phyloP scores from a whole-genome alignment of 257 asterid species.

The Marsdenia floribunda region DNA sequence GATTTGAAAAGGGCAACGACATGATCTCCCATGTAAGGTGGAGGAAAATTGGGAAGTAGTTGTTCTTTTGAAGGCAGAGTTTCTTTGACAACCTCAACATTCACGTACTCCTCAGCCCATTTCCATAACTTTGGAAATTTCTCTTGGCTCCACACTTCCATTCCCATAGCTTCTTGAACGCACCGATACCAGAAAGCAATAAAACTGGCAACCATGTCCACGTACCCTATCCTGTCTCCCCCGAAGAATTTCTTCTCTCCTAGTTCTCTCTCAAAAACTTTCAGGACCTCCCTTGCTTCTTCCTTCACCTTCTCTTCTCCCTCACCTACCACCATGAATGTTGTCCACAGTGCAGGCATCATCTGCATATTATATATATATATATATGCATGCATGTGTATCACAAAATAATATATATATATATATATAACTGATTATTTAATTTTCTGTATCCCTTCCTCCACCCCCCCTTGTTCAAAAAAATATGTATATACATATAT shows the following conservation, averaged over 20 bases:
- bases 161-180: constrained; percentile 23
- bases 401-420: no score
- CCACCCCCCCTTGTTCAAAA: no score
- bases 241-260: constrained; percentile 48
- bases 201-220: constrained; percentile 33
- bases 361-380: constrained; percentile 25
- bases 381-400: no score
- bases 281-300: constrained; percentile 33
- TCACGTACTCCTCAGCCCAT: constrained; percentile 28
- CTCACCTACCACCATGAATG: constrained; percentile 30
- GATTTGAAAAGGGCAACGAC: constrained; percentile 2
- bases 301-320: constrained; percentile 42
- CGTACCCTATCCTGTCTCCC: constrained; percentile 40
- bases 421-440: no score
- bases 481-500: no score
- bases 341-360: constrained; percentile 19
- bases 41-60: constrained; percentile 16
- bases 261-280: constrained; percentile 32
- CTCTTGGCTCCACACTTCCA: constrained; percentile 33
- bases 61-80: constrained; percentile 33
- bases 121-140: constrained; percentile 31
- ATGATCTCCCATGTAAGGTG: constrained; percentile 11
- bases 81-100: constrained; percentile 27
- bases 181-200: constrained; percentile 29
- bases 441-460: no score